Evolutionary conservation across 768 basidiomycete genomes (phyloP).

Genomic region (Lactarius akahatsu): DNA sequence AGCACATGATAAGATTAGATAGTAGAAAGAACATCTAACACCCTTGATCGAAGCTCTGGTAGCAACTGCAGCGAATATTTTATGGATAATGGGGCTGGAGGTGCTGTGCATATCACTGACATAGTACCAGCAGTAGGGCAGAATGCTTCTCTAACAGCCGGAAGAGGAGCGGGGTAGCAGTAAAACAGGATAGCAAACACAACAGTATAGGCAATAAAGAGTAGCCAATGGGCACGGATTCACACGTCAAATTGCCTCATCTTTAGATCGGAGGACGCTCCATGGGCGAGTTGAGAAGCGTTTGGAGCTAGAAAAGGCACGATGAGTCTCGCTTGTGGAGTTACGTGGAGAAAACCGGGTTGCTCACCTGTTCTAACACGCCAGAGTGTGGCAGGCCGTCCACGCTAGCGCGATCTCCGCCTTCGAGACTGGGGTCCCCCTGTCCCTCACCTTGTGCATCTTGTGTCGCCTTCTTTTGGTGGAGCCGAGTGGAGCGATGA

Average conservation of each 20-base stretch:
- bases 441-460: slow-evolving; percentile 25
- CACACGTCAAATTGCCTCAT: neutral
- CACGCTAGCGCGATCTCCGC: slow-evolving; percentile 24
- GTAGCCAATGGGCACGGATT: neutral
- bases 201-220: slow-evolving; percentile 13
- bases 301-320: slow-evolving; percentile 14
- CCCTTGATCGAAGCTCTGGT: neutral
- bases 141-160: slow-evolving; percentile 2
- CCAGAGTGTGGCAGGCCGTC: slow-evolving; percentile 23
- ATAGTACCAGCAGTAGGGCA: neutral
- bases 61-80: slow-evolving; percentile 1
- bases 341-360: neutral
- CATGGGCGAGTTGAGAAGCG: slow-evolving; percentile 24
- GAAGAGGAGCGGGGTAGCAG: neutral
- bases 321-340: neutral
- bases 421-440: slow-evolving; percentile 23
- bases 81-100: slow-evolving; percentile 1
- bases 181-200: slow-evolving; percentile 25
- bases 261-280: slow-evolving; percentile 19
- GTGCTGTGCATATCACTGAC: slow-evolving; percentile 2
- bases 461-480: slow-evolving; percentile 11
- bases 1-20: slow-evolving; percentile 20
- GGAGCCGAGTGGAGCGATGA: neutral
- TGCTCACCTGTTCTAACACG: slow-evolving; percentile 25
- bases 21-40: neutral